Evolutionary conservation across 2,329 filamentous ascomycete genomes (phyloP).

Genomic region (Neonectria coccinea): DNA sequence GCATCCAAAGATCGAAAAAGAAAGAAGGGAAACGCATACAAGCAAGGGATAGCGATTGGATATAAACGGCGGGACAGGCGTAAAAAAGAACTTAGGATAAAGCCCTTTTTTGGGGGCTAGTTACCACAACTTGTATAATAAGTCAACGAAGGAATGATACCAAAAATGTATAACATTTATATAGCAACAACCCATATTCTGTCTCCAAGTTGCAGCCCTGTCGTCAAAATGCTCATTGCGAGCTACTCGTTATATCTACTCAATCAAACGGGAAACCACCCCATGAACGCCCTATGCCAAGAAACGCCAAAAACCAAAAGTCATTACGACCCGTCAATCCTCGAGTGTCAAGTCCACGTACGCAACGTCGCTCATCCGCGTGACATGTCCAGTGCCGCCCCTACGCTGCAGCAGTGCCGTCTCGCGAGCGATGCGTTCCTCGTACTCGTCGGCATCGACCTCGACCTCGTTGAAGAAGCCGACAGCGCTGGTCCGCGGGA

Average conservation of each 20-base stretch:
- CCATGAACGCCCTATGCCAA: conserved; percentile 28
- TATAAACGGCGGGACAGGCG: conserved; percentile 29
- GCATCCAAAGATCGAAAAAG: neutral
- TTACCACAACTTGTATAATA: conserved; percentile 23
- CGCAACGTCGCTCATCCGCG: conserved; percentile 49
- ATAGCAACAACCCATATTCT: conserved; percentile 9
- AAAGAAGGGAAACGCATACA: conserved; percentile 4
- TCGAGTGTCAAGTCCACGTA: conserved; percentile 51
- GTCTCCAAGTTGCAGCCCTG: neutral
- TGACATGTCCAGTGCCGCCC: conserved; percentile 33
- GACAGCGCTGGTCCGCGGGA: conserved; percentile 51
- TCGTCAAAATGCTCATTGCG: conserved; percentile 12
- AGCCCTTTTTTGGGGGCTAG: conserved; percentile 9
- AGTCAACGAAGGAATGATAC: conserved; percentile 28
- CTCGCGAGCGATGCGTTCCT: conserved; percentile 41
- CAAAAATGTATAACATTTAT: conserved; percentile 30
- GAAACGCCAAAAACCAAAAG: conserved; percentile 4
- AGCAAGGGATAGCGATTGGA: conserved; percentile 25
- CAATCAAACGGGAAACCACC: conserved; percentile 5
- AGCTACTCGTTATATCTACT: conserved; percentile 5
- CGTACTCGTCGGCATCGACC: conserved; percentile 43
- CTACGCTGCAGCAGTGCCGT: conserved; percentile 27
- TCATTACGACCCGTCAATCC: conserved; percentile 30
- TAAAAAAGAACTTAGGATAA: conserved; percentile 23
- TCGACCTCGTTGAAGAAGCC: conserved; percentile 55